Evolutionary conservation across 305 asterid genomes (phyloP).

Genomic region (Rubia tinctorum): DNA sequence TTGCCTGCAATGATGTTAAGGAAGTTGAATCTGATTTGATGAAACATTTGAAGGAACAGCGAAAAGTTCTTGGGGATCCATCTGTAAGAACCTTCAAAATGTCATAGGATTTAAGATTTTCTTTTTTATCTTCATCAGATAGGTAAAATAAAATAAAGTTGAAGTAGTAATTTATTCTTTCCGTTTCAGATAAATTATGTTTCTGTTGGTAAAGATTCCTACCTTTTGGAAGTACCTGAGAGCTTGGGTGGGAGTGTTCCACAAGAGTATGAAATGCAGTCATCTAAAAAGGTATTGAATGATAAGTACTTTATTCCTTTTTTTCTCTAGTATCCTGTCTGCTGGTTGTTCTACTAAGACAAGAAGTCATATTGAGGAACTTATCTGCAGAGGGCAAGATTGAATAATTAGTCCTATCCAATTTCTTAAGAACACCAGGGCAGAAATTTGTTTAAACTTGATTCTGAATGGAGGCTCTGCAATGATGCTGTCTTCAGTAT

Average conservation of each 20-base stretch:
- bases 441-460: not conserved
- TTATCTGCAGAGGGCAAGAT: not conserved
- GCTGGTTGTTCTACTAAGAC: not conserved
- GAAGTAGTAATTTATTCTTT: not conserved
- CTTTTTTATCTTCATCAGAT: constrained; percentile 10
- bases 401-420: not conserved
- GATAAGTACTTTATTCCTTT: not conserved
- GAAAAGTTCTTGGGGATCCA: constrained; percentile 68
- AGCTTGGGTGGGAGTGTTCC: constrained; percentile 63
- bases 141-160: not conserved
- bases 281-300: constrained; percentile 82
- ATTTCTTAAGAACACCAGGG: not conserved
- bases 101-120: constrained; percentile 10
- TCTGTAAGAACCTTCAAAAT: constrained; percentile 53
- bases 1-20: constrained; percentile 65
- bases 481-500: not conserved
- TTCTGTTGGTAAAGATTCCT: constrained; percentile 79
- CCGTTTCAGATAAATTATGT: constrained; percentile 62
- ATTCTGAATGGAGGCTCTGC: not conserved
- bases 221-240: constrained; percentile 97
- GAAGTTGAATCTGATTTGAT: constrained; percentile 61
- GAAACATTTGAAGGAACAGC: constrained; percentile 86
- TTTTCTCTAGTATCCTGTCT: not conserved
- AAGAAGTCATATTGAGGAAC: not conserved
- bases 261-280: constrained; percentile 72